Evolutionary conservation across 1,284 basidiomycete genomes (phyloP).

Genomic region (Hypsizygus ulmarius): DNA sequence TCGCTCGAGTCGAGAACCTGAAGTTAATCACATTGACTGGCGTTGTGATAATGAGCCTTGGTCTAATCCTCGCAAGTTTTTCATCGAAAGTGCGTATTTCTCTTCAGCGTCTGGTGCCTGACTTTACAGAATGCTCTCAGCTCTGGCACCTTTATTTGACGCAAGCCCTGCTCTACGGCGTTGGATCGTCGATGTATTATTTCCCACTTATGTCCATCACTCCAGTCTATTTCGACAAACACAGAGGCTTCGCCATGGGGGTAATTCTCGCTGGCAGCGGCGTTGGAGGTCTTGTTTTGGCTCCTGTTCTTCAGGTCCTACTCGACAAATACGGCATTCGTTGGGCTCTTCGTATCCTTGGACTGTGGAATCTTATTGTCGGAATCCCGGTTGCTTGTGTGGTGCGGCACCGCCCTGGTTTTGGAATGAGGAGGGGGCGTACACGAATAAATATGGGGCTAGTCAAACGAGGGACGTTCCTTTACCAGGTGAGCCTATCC

Average conservation of each 20-base stretch:
- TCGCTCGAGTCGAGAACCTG: conserved; percentile 34
- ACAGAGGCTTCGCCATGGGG: conserved; percentile 46
- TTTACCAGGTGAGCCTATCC: conserved; percentile 35
- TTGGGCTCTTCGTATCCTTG: conserved; percentile 39
- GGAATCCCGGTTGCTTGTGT: conserved; percentile 38
- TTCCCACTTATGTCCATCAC: conserved; percentile 43
- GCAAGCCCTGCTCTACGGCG: conserved; percentile 41
- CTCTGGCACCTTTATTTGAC: conserved; percentile 46
- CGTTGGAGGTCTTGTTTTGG: conserved; percentile 43
- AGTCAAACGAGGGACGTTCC: conserved; percentile 40
- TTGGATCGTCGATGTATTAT: conserved; percentile 44
- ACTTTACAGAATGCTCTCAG: conserved; percentile 20
- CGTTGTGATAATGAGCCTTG: conserved; percentile 40
- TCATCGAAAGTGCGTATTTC: conserved; percentile 30
- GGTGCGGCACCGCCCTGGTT: conserved; percentile 28
- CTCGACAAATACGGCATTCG: conserved; percentile 34
- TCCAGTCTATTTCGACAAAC: conserved; percentile 43
- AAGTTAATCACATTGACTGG: conserved; percentile 38
- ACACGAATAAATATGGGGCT: conserved; percentile 35
- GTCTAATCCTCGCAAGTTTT: conserved; percentile 40
- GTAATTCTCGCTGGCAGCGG: conserved; percentile 41
- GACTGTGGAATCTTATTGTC: conserved; percentile 39
- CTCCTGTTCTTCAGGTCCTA: conserved; percentile 39
- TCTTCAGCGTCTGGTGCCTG: neutral
- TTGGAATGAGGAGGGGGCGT: conserved; percentile 18